Base-by-base conservation (phyloP, 2,329 filamentous ascomycete species). In the Aspergillus jensenii region DNA sequence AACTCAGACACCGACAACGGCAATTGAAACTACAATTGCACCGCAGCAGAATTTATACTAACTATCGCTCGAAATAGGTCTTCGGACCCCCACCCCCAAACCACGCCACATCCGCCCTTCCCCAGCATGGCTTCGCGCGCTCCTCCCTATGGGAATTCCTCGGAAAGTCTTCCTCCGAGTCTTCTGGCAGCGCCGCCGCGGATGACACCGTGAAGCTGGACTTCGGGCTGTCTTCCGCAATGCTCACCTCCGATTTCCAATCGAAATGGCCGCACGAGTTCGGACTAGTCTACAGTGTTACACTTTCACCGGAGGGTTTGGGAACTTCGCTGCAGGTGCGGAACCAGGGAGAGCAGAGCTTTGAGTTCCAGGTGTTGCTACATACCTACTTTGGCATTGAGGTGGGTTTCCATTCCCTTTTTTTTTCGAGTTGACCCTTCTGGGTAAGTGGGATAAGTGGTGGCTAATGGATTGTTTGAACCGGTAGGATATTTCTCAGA, bases 111-210 rank as follows among this genome's bases (percentile, higher is more conserved):
- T 85, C 86, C 52, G 80, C 85, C 64, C 88, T 99, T 25, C 88
- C 93, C 3, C 93, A 97, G 78, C 95, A 98, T 79, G 95, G 95
- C 65, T 96, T 99, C 76, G 95, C 93, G 40, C 91, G 95, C 67
- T 93, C 85, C 70, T 90, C 88, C 46, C 85, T 85, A 62, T 99
- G 95, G 95, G 93, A 98, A 75, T 96, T 95, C 74, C 83, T 99
- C 40, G 79, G 79, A 53, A 96, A 93, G 78, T 91, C 88, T 6
- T 87, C 84, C n/a, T 85, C 84, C 6, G 88, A 92, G 73, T 83
- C 80, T 69, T 41, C 74, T 44, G 78, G 8, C 43, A 71, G 70
- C 58, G 70, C 77, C 65, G 57, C 75, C 46, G 79, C 79, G 61
- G 83, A 90, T 70, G 81, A 86, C 69, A 88, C 87, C 49, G 88